Base-by-base conservation (phyloP, 2,329 filamentous ascomycete species). In the Xylariaceae sp. region DNA sequence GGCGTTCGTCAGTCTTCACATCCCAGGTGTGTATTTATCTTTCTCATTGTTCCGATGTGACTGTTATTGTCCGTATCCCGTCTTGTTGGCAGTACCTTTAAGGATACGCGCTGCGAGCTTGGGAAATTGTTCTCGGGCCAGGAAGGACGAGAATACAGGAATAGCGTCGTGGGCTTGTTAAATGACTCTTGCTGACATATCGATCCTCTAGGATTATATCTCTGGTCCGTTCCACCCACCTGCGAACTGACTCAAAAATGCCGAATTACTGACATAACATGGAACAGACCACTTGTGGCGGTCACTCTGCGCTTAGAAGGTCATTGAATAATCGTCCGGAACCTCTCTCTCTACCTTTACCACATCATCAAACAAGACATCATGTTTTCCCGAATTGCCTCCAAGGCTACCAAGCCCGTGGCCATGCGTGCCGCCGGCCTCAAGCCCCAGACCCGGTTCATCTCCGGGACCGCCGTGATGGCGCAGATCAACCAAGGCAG, bases 1-100 rank as follows among this genome's bases (percentile, higher is more conserved):
- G 83, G 74, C 81, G 82, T 76, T 74, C 77, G 70, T 87, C 85
- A 67, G 76, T 83, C 67, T 89, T 88, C 74, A 89, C 85, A 71
- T 89, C 84, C 69, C 85, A 89, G 80, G 84, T 87, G 82, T 48
- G 73, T 65, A 34, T 34, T 32, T 19, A 37, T 41, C 23, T n/a
- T n/a, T n/a, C n/a, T n/a, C n/a, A n/a, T n/a, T n/a, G n/a, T n/a
- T n/a, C n/a, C n/a, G n/a, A n/a, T n/a, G n/a, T n/a, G n/a, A n/a
- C n/a, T n/a, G n/a, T n/a, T n/a, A n/a, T n/a, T n/a, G n/a, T n/a
- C n/a, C n/a, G 27, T 34, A 31, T n/a, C 4, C 11, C 9, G 5
- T 9, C 41, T 31, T 37, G 4, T 21, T 31, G 14, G 14, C 14
- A 32, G 16, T 23, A 16, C 38, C 23, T 18, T 24, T 5, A 19